phyloP scores from a whole-genome alignment of 331 rosid species.

The Rosa hybrid region DNA sequence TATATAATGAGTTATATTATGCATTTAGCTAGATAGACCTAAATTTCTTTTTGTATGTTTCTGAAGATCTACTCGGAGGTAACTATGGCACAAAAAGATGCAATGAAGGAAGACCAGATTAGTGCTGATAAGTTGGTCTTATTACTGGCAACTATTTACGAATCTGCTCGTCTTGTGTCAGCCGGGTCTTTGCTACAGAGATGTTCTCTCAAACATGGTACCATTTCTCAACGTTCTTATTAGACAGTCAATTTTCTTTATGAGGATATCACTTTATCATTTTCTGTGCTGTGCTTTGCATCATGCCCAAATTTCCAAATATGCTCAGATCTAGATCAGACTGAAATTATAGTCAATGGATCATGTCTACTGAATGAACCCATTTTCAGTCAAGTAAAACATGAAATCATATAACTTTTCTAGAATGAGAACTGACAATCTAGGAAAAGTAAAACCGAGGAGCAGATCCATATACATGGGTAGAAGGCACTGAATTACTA shows the following conservation, averaged over 20 bases:
- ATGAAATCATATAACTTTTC: not conserved
- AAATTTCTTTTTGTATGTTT: slow-evolving; percentile 23
- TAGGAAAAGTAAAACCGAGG: not conserved
- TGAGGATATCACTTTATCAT: not conserved
- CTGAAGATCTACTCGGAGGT: slow-evolving; percentile 68
- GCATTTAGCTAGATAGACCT: not conserved
- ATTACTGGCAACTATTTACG: slow-evolving; percentile 72
- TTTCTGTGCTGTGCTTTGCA: not conserved
- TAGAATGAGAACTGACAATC: not conserved
- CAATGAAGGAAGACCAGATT: slow-evolving; percentile 43
- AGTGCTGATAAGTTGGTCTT: slow-evolving; percentile 62
- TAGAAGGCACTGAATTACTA: not conserved
- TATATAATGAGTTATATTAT: not conserved
- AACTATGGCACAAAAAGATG: slow-evolving; percentile 34
- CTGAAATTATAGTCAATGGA: not conserved
- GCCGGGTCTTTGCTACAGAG: slow-evolving; percentile 70
- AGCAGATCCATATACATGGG: not conserved
- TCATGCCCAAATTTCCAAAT: not conserved
- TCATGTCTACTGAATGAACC: not conserved
- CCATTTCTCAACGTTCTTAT: slow-evolving; percentile 26
- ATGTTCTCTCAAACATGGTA: slow-evolving; percentile 74
- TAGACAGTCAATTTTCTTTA: not conserved
- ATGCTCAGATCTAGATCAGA: not conserved
- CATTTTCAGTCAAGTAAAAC: not conserved
- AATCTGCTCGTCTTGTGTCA: slow-evolving; percentile 74